phyloP scores from a whole-genome alignment of 108 stramenopile genomes.

The Pinguiococcus pyrenoidosus region DNA sequence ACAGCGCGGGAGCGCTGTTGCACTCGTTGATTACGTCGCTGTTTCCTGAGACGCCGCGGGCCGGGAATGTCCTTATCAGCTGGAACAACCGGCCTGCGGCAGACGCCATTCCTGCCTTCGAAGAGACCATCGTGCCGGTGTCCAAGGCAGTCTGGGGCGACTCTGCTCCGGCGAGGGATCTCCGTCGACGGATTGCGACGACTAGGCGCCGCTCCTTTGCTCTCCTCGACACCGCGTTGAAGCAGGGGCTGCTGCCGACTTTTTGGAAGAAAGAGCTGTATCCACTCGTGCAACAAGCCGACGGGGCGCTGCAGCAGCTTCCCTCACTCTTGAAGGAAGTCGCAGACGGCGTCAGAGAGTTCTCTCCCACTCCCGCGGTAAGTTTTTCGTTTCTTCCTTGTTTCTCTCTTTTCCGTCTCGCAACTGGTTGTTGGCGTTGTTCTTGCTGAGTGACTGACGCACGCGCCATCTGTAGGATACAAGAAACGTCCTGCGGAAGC shows the following conservation, averaged over 20 bases:
- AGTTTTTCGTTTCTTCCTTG: too few relatives aligned
- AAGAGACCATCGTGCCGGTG: slow-evolving; percentile 65
- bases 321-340: slow-evolving; percentile 70
- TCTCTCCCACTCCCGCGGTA: slow-evolving; percentile 59
- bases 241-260: too few relatives aligned
- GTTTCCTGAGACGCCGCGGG: slow-evolving; percentile 71
- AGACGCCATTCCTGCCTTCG: slow-evolving; percentile 69
- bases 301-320: slow-evolving; percentile 69
- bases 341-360: slow-evolving; percentile 64
- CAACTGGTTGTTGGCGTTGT: too few relatives aligned
- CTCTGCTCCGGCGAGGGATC: too few relatives aligned
- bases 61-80: slow-evolving; percentile 68
- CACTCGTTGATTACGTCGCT: slow-evolving; percentile 71
- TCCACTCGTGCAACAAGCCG: slow-evolving; percentile 49
- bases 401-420: too few relatives aligned
- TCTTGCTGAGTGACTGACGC: too few relatives aligned
- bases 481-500: slow-evolving; percentile 58
- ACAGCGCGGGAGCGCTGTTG: slow-evolving; percentile 69
- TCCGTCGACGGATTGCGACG: too few relatives aligned
- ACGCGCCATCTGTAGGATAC: too few relatives aligned
- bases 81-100: slow-evolving; percentile 75
- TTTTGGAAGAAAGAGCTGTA: slow-evolving; percentile 33
- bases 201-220: too few relatives aligned
- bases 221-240: too few relatives aligned
- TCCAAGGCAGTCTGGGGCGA: slow-evolving; percentile 44